Base-by-base conservation (phyloP, 345 rosid species). In the Moringa oleifera region DNA sequence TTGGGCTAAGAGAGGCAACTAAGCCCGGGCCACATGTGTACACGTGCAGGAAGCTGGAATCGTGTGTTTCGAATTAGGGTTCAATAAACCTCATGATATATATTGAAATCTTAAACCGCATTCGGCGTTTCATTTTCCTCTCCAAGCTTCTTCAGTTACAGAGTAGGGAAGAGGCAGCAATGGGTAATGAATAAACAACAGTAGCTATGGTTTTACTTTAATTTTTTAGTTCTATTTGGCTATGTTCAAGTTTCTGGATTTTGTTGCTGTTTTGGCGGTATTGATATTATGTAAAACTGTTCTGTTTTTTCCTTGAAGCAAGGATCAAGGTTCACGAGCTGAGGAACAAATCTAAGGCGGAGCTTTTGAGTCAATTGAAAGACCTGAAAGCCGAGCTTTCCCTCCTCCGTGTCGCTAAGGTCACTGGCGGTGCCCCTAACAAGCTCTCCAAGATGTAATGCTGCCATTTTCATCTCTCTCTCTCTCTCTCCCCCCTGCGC, bases 401-500 rank as follows among this genome's bases (percentile, higher is more conserved):
- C 13, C 88, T 83, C 21, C 85, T 83, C 52, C 85, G 88, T 24
- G 88, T 80, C 23, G 85, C 83, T 50, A 83, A 83, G 72, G 88
- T 83, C 62, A 80, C 85, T 49, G 88, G 88, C 18, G 88, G 88
- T 50, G 88, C 88, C 2, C 83, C 88, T 18, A 83, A 83, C 79
- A 83, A 83, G 75, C 85, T 83, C 57, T 80, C 85, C 23, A 83
- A 83, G 73, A 83, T 83, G 85, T 78, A 76, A 41, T 41, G 6
- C 23, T 41, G 6, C 23, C 12, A 7, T 18, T 24, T 31, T 23
- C 23, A 23, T 47, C 22, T 17, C 47, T 53, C 21, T 21, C 11
- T 25, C 20, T 23, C 19, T 19, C 8, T 24, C 16, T 4, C 21
- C 17, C 23, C 18, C 20, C 4, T 12, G 6, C 23, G 7, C n/a